Evolutionary conservation across 1,139 yeast genomes (phyloP).

Genomic region (Suhomyces guaymorum): DNA sequence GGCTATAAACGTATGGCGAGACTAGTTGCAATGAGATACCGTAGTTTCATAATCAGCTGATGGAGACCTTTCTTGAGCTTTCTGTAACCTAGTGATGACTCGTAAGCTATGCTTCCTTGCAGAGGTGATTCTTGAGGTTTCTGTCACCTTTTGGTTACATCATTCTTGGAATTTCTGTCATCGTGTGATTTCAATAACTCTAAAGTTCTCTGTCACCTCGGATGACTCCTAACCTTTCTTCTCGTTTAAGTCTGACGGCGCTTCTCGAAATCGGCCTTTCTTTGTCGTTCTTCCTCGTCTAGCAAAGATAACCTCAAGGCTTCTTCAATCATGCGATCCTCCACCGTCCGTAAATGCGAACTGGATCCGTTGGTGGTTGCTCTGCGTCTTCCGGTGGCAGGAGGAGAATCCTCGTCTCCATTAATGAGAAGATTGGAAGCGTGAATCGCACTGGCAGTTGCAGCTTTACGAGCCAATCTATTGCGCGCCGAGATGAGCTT

Average conservation of each 20-base stretch:
- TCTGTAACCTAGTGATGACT: too few relatives aligned
- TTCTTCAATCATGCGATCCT: slow-evolving; percentile 80
- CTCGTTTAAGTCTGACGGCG: slow-evolving; percentile 6
- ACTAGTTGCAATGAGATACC: too few relatives aligned
- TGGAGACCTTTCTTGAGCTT: too few relatives aligned
- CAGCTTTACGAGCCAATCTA: slow-evolving; percentile 80
- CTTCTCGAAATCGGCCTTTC: slow-evolving; percentile 23
- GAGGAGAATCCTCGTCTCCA: slow-evolving; percentile 22
- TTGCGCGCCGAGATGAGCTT: slow-evolving; percentile 71
- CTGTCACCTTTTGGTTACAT: too few relatives aligned
- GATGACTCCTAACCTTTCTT: background rate
- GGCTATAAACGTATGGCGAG: too few relatives aligned
- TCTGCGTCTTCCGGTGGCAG: slow-evolving; percentile 15
- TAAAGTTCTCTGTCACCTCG: background rate
- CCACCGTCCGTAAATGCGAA: slow-evolving; percentile 40
- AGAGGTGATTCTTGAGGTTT: too few relatives aligned
- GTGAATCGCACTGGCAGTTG: slow-evolving; percentile 92
- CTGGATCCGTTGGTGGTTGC: slow-evolving; percentile 11
- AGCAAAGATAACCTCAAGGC: slow-evolving; percentile 73
- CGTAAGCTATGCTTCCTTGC: too few relatives aligned
- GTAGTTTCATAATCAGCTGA: too few relatives aligned
- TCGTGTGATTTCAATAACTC: background rate
- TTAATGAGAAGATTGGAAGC: slow-evolving; percentile 65
- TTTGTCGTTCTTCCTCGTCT: slow-evolving; percentile 62
- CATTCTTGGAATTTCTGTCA: too few relatives aligned